Percentiles rank a stretch among this genome's conserved stretches.
phyloP scores from a whole-genome alignment of 495 filamentous ascomycete genomes.

The Xylaria scruposa region DNA sequence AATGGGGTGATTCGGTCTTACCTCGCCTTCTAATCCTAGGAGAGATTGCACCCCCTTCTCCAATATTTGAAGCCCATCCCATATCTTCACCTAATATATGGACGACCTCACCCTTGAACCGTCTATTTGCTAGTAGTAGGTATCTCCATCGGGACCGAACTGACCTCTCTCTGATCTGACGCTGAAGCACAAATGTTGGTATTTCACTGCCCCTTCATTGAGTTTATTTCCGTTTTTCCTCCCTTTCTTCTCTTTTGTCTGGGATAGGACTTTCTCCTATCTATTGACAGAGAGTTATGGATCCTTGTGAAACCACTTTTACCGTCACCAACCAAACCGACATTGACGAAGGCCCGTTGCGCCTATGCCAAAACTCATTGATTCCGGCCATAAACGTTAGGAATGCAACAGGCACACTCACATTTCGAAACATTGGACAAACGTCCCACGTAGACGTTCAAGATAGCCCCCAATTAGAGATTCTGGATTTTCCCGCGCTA shows the following conservation, averaged over 20 bases:
- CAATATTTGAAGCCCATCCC: too few species aligned
- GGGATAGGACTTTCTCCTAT: neutral
- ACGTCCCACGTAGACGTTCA: neutral
- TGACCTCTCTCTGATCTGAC: too few species aligned
- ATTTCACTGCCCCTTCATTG: too few species aligned
- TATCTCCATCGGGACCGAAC: too few species aligned
- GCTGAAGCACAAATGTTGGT: too few species aligned
- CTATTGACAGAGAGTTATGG: neutral
- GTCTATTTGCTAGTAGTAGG: too few species aligned
- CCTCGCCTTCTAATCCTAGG: too few species aligned
- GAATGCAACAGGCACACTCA: neutral
- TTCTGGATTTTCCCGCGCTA: neutral
- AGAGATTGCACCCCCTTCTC: too few species aligned
- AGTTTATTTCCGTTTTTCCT: neutral
- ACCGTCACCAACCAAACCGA: slow-evolving; percentile 6
- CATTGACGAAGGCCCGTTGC: neutral
- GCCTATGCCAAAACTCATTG: neutral
- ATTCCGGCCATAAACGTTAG: neutral
- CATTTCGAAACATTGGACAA: neutral
- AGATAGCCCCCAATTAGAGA: neutral
- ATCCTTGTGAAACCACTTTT: neutral
- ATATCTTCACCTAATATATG: too few species aligned
- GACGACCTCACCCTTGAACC: too few species aligned
- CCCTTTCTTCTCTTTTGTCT: neutral
- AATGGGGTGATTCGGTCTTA: too few species aligned